A percentile compares a stretch with the other conserved stretches of the same genome.
Evolutionary conservation across 1,284 basidiomycete species (phyloP).

Genomic region (Grifola frondosa): DNA sequence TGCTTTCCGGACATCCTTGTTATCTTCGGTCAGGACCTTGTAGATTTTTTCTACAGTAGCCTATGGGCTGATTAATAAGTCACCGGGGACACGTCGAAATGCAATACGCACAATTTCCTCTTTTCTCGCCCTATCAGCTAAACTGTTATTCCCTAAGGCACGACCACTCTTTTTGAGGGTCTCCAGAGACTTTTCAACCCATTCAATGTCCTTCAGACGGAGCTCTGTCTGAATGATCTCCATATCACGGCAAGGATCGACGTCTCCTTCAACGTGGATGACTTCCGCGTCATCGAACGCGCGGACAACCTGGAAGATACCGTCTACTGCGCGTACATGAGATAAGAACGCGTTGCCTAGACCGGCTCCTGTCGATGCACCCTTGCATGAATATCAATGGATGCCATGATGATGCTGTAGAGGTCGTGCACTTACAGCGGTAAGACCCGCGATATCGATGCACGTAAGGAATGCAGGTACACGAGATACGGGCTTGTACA

Average conservation of each 20-base stretch:
- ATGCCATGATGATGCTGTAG: background rate
- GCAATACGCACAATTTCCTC: slow-evolving; percentile 81
- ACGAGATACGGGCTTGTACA: slow-evolving; percentile 88
- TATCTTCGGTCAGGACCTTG: slow-evolving; percentile 78
- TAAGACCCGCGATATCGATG: slow-evolving; percentile 98
- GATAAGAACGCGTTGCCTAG: slow-evolving; percentile 98
- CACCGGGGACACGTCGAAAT: slow-evolving; percentile 5
- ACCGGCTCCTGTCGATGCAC: slow-evolving; percentile 97
- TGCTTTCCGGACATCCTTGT: slow-evolving; percentile 91
- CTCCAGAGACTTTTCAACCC: slow-evolving; percentile 94
- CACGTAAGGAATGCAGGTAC: slow-evolving; percentile 96
- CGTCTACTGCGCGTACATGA: slow-evolving; percentile 97
- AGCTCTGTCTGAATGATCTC: slow-evolving; percentile 95
- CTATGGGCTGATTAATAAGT: slow-evolving; percentile 37
- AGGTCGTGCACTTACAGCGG: slow-evolving; percentile 59
- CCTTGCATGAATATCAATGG: slow-evolving; percentile 40
- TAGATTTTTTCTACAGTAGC: slow-evolving; percentile 86
- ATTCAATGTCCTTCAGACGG: slow-evolving; percentile 97
- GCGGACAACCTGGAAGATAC: slow-evolving; percentile 98
- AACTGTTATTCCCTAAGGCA: slow-evolving; percentile 71
- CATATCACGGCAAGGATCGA: slow-evolving; percentile 96
- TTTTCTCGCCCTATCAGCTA: slow-evolving; percentile 96
- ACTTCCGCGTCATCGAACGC: slow-evolving; percentile 99
- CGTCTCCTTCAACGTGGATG: slow-evolving; percentile 98
- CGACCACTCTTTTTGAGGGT: slow-evolving; percentile 71